These are phyloP conservation scores for Vaccinium darrowii DNA, from an alignment of 148 eudicot species.

Conservation along the genomic window DNA sequence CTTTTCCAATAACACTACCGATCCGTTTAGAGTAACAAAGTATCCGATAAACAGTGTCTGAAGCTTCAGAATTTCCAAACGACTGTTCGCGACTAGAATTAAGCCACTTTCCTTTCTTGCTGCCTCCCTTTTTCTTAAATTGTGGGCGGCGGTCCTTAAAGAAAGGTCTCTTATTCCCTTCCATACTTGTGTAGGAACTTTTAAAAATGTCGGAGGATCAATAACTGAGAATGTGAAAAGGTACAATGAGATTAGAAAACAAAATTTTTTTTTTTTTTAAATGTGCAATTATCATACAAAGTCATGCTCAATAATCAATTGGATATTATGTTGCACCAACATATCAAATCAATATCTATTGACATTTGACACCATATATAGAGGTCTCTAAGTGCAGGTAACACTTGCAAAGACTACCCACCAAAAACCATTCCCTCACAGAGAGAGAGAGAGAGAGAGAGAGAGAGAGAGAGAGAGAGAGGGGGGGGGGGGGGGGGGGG, in stretches of 20 bases:
- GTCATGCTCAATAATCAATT: background rate
- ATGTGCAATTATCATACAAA: background rate
- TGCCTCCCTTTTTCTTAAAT: constrained; percentile 51
- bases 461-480: background rate
- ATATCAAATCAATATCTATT: background rate
- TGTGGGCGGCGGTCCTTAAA: constrained; percentile 41
- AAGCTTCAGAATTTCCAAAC: constrained; percentile 40
- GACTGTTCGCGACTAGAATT: constrained; percentile 34
- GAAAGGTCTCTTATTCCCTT: constrained; percentile 39
- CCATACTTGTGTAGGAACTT: constrained; percentile 33
- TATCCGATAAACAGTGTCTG: constrained; percentile 72
- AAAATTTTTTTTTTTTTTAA: background rate
- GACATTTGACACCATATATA: background rate
- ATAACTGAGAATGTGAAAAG: constrained; percentile 14
- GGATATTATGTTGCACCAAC: background rate
- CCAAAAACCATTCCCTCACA: background rate
- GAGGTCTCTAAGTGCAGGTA: background rate
- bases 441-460: background rate
- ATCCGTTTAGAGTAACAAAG: constrained; percentile 66
- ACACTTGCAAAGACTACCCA: background rate
- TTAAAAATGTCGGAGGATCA: background rate
- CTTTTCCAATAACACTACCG: constrained; percentile 86
- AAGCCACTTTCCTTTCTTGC: constrained; percentile 43
- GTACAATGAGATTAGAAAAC: constrained; percentile 5
- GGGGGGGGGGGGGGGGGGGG: background rate